Evolutionary conservation across 768 basidiomycete species (phyloP).

Genomic region (Lanmaoa rubissima): DNA sequence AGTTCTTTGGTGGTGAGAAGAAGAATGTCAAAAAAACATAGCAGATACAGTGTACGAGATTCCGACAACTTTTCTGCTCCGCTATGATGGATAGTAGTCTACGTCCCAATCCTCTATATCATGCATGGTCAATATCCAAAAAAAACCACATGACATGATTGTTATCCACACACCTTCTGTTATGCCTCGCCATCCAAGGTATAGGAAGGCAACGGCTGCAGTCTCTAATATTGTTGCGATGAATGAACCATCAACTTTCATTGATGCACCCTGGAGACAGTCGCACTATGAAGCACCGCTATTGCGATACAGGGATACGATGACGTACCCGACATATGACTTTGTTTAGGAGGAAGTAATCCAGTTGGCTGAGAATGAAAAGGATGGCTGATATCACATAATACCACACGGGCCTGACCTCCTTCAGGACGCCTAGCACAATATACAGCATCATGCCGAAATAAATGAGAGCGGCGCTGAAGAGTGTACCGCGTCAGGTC

Average conservation of each 20-base stretch:
- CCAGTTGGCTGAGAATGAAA: conserved; percentile 79
- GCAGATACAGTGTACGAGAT: conserved; percentile 11
- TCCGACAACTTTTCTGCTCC: background rate
- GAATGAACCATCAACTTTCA: conserved; percentile 83
- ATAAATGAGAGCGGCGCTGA: conserved; percentile 66
- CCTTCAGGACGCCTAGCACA: conserved; percentile 71
- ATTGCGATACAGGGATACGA: background rate
- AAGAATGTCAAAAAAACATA: conserved; percentile 5
- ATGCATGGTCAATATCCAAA: background rate
- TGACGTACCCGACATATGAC: conserved; percentile 67
- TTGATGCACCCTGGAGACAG: conserved; percentile 51
- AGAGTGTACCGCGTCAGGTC: conserved; percentile 2
- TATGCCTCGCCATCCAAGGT: conserved; percentile 82
- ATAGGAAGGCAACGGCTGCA: conserved; percentile 63
- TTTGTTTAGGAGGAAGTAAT: conserved; percentile 76
- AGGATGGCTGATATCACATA: conserved; percentile 72
- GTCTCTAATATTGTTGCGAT: conserved; percentile 84
- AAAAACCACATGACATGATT: background rate
- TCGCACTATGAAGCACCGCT: conserved; percentile 9
- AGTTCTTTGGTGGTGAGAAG: conserved; percentile 1
- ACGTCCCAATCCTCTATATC: conserved; percentile 49
- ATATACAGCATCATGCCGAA: conserved; percentile 78
- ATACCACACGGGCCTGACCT: conserved; percentile 76
- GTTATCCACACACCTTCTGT: conserved; percentile 67
- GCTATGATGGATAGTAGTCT: conserved; percentile 45